phyloP scores from a whole-genome alignment of 345 rosid genomes.

The Conringia planisiliqua region DNA sequence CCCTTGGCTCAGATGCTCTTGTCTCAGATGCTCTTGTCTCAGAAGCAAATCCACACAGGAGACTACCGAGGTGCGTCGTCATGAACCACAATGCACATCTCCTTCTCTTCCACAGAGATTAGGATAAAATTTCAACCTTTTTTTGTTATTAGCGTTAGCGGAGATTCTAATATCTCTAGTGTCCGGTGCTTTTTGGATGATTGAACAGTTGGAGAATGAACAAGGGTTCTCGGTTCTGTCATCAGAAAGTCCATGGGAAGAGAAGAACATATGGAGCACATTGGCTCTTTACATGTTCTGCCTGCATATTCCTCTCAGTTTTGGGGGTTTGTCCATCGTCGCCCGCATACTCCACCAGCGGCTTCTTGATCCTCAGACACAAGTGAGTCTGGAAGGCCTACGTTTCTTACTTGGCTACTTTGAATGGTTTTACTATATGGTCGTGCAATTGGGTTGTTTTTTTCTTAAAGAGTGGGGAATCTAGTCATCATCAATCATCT shows the following conservation, averaged over 20 bases:
- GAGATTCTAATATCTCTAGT: too few relatives aligned
- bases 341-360: slow-evolving; percentile 50
- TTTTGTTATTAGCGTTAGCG: too few relatives aligned
- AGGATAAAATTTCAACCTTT: not conserved
- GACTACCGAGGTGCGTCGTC: not conserved
- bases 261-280: slow-evolving; percentile 59
- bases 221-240: slow-evolving; percentile 57
- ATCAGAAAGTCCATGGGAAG: slow-evolving; percentile 67
- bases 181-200: not conserved
- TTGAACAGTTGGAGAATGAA: slow-evolving; percentile 20
- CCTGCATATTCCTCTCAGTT: slow-evolving; percentile 78
- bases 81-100: not conserved
- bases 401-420: not conserved
- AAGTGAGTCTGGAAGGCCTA: slow-evolving; percentile 40
- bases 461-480: not conserved
- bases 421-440: not conserved
- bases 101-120: not conserved
- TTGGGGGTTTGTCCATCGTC: slow-evolving; percentile 74
- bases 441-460: not conserved
- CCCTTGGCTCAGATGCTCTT: too few relatives aligned
- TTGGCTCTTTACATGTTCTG: slow-evolving; percentile 69
- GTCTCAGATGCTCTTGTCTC: not conserved
- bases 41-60: not conserved
- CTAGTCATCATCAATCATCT: not conserved
- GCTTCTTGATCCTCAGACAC: slow-evolving; percentile 72